These are phyloP conservation scores for Sarcomyxa edulis DNA, from an alignment of 768 basidiomycete genomes.

Conservation along the genomic window DNA sequence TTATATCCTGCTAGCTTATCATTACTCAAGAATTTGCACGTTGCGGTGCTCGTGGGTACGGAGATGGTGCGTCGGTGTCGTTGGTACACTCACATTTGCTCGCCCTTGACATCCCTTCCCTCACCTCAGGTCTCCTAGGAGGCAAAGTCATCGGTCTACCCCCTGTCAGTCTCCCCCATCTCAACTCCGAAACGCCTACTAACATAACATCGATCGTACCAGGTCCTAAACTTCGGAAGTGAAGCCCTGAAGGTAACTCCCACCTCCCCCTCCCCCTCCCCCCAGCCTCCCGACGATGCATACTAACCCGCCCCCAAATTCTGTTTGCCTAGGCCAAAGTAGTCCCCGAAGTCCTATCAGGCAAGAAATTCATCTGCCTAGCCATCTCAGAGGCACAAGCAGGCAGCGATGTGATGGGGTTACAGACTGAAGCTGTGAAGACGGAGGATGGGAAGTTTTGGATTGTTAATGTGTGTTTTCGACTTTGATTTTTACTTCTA, in stretches of 20 bases:
- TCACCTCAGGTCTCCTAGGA: conserved; percentile 48
- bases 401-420: conserved; percentile 77
- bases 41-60: conserved; percentile 71
- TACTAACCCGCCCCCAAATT: conserved; percentile 52
- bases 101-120: conserved; percentile 13
- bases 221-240: conserved; percentile 94
- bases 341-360: conserved; percentile 63
- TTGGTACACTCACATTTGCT: neutral
- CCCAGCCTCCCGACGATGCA: too few species aligned
- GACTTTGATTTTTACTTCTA: neutral
- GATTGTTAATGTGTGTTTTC: conserved; percentile 62
- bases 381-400: conserved; percentile 90
- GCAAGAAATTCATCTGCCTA: conserved; percentile 80
- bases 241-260: too few species aligned
- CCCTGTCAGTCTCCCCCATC: too few species aligned
- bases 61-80: conserved; percentile 50
- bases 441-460: conserved; percentile 79
- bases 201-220: too few species aligned
- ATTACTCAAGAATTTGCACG: conserved; percentile 81
- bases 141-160: conserved; percentile 86
- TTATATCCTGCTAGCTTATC: conserved; percentile 47
- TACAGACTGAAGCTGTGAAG: conserved; percentile 74
- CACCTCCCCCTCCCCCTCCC: too few species aligned
- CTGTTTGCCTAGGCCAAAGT: conserved; percentile 49
- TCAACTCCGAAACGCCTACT: too few species aligned